A percentile compares a stretch with the other conserved stretches of the same genome.
These are phyloP conservation scores for Trypanosoma cruzi DNA, from an alignment of 208 protist genomes.

Conservation along the genomic window DNA sequence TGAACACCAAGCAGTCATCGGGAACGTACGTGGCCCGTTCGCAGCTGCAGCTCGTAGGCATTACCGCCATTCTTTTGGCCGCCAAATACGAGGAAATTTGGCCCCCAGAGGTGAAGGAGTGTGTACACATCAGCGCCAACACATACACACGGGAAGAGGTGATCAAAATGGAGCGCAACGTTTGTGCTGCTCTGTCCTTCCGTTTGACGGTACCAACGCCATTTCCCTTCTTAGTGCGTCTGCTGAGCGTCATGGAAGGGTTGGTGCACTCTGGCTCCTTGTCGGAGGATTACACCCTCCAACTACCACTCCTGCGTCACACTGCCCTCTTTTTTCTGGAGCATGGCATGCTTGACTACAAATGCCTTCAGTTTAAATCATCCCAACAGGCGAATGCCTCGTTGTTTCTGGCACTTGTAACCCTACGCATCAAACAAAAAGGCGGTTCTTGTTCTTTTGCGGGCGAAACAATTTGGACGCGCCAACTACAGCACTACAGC, in stretches of 20 bases:
- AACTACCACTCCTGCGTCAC: conserved; percentile 51
- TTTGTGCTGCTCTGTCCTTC: conserved; percentile 85
- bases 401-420: conserved; percentile 89
- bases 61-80: conserved; percentile 88
- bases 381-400: conserved; percentile 93
- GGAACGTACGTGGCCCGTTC: conserved; percentile 61
- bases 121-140: conserved; percentile 94
- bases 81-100: conserved; percentile 96
- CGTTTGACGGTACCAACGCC: conserved; percentile 89
- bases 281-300: conserved; percentile 38
- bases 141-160: conserved; percentile 93
- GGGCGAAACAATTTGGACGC: conserved; percentile 51
- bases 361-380: conserved; percentile 92
- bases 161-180: conserved; percentile 89
- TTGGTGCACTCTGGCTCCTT: conserved; percentile 34
- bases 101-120: conserved; percentile 94
- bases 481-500: conserved; percentile 70
- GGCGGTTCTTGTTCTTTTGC: conserved; percentile 10
- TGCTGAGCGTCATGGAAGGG: conserved; percentile 73
- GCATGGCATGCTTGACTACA: conserved; percentile 86
- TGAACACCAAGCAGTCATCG: conserved; percentile 68
- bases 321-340: conserved; percentile 89
- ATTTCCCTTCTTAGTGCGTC: conserved; percentile 84
- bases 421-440: conserved; percentile 52
- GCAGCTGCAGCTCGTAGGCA: conserved; percentile 97